Conservation (phyloP, 2,329 filamentous ascomycete genomes). For the Venturia aucupariae region DNA sequence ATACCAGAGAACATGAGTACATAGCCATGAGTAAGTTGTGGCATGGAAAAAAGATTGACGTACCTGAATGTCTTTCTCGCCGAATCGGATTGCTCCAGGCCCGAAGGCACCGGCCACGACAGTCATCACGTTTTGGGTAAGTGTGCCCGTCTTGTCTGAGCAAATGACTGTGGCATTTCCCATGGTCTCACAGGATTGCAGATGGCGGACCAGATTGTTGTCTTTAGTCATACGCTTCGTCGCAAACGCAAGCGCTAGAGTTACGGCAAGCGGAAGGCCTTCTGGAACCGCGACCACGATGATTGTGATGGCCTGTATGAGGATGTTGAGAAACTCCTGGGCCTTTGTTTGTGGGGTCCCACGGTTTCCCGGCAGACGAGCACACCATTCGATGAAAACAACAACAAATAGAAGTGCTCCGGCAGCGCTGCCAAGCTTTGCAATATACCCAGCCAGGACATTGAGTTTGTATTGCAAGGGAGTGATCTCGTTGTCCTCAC, state of each 20-base stretch:
- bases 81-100: conserved; percentile 41
- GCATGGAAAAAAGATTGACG: neutral
- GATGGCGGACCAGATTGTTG: conserved; percentile 59
- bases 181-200: conserved; percentile 63
- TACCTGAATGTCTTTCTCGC: conserved; percentile 11
- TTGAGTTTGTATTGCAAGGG: conserved; percentile 72
- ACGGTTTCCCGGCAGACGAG: conserved; percentile 47
- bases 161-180: conserved; percentile 67
- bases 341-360: conserved; percentile 67
- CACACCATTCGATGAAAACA: conserved; percentile 77
- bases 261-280: conserved; percentile 58
- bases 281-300: conserved; percentile 62
- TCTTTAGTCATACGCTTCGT: conserved; percentile 60
- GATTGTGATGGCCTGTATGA: conserved; percentile 57
- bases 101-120: conserved; percentile 65
- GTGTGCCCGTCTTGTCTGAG: conserved; percentile 68
- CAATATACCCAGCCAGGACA: conserved; percentile 64
- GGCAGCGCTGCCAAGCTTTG: conserved; percentile 67
- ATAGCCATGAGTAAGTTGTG: too few species aligned
- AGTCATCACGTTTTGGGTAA: conserved; percentile 68
- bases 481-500: conserved; percentile 68
- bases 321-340: conserved; percentile 56
- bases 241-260: conserved; percentile 57
- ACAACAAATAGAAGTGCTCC: conserved; percentile 75
- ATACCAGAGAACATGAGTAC: too few species aligned